Evolutionary conservation across 164 flowering plant genomes (phyloP), one percentile per base, ranked within the genome.

Genomic region (Sedum album): DNA sequence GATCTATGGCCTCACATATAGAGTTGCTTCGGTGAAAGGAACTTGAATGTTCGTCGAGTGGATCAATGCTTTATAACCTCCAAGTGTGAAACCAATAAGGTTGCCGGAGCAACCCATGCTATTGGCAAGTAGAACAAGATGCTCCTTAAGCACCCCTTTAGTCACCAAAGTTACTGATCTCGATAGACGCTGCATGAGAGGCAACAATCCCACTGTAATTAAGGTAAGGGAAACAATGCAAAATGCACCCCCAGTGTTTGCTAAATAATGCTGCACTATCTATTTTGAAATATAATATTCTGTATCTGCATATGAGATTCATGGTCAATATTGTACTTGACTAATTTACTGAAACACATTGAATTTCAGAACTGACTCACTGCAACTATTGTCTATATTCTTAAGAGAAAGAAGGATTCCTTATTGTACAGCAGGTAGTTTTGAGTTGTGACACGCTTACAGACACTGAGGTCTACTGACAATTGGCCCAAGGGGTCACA

Each of bases 11-110:
- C 99, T 79, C 84, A 94, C 99, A 86, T 73, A 82, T 5, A 88
- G 79, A 28, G 96, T 95, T 33, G 99, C 97, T 71, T 87, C 97
- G 1, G 91, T 87, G 69, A 95, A 90, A 65, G 99, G 99, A 21
- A 85, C 91, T 82, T 90, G 89, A 53, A 92, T 79, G 72, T 82
- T 80, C 68, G 87, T 73, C 31, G 96, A 75, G 17, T 81, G 85
- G 48, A 84, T 82, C 30, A 91, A 60, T 28, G 97, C 85, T 78
- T 90, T 95, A 63, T 82, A 87, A 38, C 99, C 99, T 71, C 88
- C 85, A 14, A 75, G 36, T 70, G 89, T 87, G 79, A 95, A 95
- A 25, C 99, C 99, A 70, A 92, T 71, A 69, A 95, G 68, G 72
- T 80, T 79, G 23, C 99, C 97, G 53, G 88, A 71, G 71, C 86